Evolutionary conservation across 306 rosid species (phyloP).

Genomic region (Alnus glutinosa): DNA sequence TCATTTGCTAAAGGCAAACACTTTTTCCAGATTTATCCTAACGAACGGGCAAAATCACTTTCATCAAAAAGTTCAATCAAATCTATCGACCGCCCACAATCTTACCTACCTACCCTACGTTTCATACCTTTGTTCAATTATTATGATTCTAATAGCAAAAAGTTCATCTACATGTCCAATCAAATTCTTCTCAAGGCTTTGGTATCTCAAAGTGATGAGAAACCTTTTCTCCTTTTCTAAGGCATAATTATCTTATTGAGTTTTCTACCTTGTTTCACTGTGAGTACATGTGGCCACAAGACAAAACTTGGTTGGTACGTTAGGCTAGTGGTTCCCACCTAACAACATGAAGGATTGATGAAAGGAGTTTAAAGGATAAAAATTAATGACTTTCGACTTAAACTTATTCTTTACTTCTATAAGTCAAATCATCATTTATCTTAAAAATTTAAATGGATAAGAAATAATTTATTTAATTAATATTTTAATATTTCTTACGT

Average conservation of each 20-base stretch:
- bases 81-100: constrained; percentile 43
- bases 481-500: no score
- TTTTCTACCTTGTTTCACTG: constrained; percentile 9
- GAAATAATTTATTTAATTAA: no score
- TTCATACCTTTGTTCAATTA: constrained; percentile 36
- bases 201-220: constrained; percentile 37
- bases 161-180: constrained; percentile 40
- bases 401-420: neutral
- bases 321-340: constrained; percentile 14
- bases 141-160: constrained; percentile 33
- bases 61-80: constrained; percentile 26
- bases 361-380: neutral
- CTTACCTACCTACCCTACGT: constrained; percentile 46
- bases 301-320: constrained; percentile 27
- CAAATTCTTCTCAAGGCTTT: constrained; percentile 55
- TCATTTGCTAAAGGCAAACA: constrained; percentile 29
- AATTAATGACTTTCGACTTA: neutral
- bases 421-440: no score
- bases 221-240: constrained; percentile 30
- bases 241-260: constrained; percentile 32
- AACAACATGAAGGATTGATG: constrained; percentile 15
- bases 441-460: no score
- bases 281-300: constrained; percentile 31
- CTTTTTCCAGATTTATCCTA: constrained; percentile 37
- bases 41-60: constrained; percentile 31